Conservation (phyloP, 1,284 basidiomycete species). For the Apiotrichum sp. region DNA sequence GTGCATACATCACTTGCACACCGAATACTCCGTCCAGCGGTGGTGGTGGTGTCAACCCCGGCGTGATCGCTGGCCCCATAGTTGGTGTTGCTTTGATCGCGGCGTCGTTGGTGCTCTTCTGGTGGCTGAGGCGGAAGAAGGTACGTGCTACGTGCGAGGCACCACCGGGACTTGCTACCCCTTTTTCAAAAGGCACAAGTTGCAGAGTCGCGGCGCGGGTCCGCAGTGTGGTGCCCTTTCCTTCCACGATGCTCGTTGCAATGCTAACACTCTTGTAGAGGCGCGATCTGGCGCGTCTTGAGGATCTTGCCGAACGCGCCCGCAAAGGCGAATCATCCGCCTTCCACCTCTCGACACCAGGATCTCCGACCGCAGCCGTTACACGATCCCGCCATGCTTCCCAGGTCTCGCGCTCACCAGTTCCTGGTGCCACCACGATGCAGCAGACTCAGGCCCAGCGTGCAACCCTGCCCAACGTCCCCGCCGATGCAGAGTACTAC, state of each 20-base stretch:
- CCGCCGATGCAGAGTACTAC: conserved; percentile 33
- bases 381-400: conserved; percentile 2
- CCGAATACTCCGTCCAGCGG: neutral
- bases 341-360: conserved; percentile 35
- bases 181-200: too few species aligned
- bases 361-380: conserved; percentile 21
- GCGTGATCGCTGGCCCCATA: conserved; percentile 45
- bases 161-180: neutral
- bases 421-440: neutral
- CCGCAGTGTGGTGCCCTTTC: neutral
- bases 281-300: conserved; percentile 41
- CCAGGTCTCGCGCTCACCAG: conserved; percentile 7
- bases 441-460: neutral
- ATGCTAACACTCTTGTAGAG: conserved; percentile 22
- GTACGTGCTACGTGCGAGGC: conserved; percentile 20
- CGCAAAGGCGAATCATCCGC: conserved; percentile 44
- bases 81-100: conserved; percentile 41
- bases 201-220: too few species aligned
- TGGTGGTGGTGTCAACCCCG: conserved; percentile 33
- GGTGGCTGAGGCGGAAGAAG: conserved; percentile 45
- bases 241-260: neutral
- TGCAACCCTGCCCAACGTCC: conserved; percentile 5
- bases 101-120: conserved; percentile 39
- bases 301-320: conserved; percentile 40
- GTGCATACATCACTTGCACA: conserved; percentile 19